A percentile compares a stretch with the other conserved stretches of the same genome.
phyloP scores from a whole-genome alignment of 2,329 filamentous ascomycete genomes.

The Ophiostoma ips region DNA sequence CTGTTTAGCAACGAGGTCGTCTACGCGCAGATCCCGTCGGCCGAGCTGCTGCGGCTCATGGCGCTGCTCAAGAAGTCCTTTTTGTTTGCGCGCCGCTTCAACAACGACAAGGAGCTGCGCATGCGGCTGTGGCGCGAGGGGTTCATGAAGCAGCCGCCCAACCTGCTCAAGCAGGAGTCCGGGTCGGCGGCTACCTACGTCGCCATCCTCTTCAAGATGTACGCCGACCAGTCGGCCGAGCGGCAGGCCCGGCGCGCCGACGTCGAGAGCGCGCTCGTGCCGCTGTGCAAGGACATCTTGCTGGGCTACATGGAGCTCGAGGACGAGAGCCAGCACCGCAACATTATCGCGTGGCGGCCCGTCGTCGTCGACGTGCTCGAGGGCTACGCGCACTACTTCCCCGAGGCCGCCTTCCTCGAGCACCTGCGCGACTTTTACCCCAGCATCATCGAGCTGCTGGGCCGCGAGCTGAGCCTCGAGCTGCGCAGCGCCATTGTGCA shows the following conservation, averaged over 20 bases:
- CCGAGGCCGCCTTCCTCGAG: slow-evolving; percentile 61
- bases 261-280: slow-evolving; percentile 83
- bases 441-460: slow-evolving; percentile 66
- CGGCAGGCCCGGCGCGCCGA: slow-evolving; percentile 64
- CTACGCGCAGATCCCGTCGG: slow-evolving; percentile 81
- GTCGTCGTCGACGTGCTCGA: slow-evolving; percentile 96
- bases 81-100: slow-evolving; percentile 93
- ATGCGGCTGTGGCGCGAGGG: slow-evolving; percentile 93
- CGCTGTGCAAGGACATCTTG: slow-evolving; percentile 90
- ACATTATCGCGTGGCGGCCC: slow-evolving; percentile 92
- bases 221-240: slow-evolving; percentile 75
- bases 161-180: slow-evolving; percentile 91
- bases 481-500: slow-evolving; percentile 64
- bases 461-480: slow-evolving; percentile 67
- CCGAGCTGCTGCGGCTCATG: slow-evolving; percentile 86
- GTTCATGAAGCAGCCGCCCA: slow-evolving; percentile 99
- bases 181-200: slow-evolving; percentile 91
- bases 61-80: slow-evolving; percentile 87
- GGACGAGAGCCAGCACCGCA: slow-evolving; percentile 91
- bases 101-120: slow-evolving; percentile 88
- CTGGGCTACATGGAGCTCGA: slow-evolving; percentile 73
- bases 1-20: slow-evolving; percentile 95
- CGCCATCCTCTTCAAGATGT: slow-evolving; percentile 93
- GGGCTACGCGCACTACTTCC: slow-evolving; percentile 78
- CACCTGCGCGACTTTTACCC: slow-evolving; percentile 79